Evolutionary conservation across 2,329 filamentous ascomycete genomes (phyloP).

Genomic region (Neofusicoccum kwambonambiense): DNA sequence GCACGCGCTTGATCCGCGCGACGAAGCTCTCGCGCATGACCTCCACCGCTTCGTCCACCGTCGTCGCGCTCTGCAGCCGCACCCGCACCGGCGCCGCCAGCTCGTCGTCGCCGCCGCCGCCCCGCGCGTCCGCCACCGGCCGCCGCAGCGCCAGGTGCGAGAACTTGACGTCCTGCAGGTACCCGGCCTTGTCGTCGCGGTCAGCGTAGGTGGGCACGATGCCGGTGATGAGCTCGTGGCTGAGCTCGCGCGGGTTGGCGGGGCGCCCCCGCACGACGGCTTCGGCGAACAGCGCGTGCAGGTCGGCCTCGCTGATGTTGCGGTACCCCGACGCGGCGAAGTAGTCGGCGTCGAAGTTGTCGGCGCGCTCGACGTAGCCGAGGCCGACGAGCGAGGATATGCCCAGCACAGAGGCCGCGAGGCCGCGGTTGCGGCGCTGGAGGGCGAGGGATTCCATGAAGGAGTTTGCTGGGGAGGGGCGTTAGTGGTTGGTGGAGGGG

Average conservation of each 20-base stretch:
- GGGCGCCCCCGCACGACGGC: constrained; percentile 42
- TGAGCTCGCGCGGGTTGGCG: constrained; percentile 1
- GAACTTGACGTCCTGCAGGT: no score
- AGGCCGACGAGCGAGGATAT: constrained; percentile 43
- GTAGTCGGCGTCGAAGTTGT: neutral
- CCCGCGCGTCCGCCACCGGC: no score
- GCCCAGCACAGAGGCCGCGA: constrained; percentile 40
- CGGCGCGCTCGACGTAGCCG: constrained; percentile 38
- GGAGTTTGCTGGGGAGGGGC: constrained; percentile 20
- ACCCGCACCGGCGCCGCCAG: no score
- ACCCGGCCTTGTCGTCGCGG: no score
- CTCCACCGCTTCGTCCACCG: no score
- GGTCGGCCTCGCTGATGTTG: constrained; percentile 48
- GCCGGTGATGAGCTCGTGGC: neutral
- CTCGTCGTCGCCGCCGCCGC: no score
- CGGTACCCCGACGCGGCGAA: neutral
- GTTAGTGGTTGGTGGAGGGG: no score
- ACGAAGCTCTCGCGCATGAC: no score
- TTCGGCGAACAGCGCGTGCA: constrained; percentile 55
- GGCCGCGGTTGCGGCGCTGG: constrained; percentile 38
- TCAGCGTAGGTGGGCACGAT: no score
- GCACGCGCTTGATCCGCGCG: no score
- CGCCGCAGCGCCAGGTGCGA: no score
- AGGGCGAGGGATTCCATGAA: constrained; percentile 43
- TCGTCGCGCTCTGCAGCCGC: no score